These are phyloP conservation scores for Mycena leptocephala DNA, from an alignment of 768 basidiomycete genomes.

Conservation along the genomic window DNA sequence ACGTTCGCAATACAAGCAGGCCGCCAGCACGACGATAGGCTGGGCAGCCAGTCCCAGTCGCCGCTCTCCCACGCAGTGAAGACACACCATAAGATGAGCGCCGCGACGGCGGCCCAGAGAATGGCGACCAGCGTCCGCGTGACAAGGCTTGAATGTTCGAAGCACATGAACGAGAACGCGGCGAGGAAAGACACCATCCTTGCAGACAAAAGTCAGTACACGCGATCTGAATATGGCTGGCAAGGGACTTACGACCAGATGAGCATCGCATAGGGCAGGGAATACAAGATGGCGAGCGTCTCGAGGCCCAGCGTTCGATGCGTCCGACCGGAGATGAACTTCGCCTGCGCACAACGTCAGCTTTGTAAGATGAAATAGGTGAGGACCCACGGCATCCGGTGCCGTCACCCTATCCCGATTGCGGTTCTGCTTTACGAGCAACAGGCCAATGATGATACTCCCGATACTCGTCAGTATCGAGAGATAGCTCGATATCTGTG, in stretches of 20 bases:
- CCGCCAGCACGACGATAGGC: not conserved
- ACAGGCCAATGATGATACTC: slow-evolving; percentile 63
- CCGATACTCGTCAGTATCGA: slow-evolving; percentile 67
- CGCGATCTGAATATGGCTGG: not conserved
- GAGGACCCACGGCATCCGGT: slow-evolving; percentile 55
- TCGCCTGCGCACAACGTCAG: not conserved
- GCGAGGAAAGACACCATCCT: slow-evolving; percentile 59
- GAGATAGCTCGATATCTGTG: slow-evolving; percentile 67
- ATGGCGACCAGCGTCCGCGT: slow-evolving; percentile 51
- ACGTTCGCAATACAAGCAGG: slow-evolving; percentile 52
- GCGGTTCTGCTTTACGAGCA: slow-evolving; percentile 63
- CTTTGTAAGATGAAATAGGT: not conserved
- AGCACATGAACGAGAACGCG: slow-evolving; percentile 56
- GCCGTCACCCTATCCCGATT: slow-evolving; percentile 53
- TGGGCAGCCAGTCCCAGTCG: too few relatives aligned
- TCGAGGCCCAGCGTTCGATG: slow-evolving; percentile 59
- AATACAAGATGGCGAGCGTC: slow-evolving; percentile 67
- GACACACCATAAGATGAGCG: too few relatives aligned
- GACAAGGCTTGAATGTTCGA: slow-evolving; percentile 43
- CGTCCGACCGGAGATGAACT: slow-evolving; percentile 35
- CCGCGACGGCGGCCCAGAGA: too few relatives aligned
- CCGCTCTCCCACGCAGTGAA: too few relatives aligned
- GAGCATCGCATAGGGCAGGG: slow-evolving; percentile 69
- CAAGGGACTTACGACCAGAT: slow-evolving; percentile 69
- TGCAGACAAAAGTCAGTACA: not conserved